phyloP scores from a whole-genome alignment of 78 protist species.

The Tieghemostelium lacteum region DNA sequence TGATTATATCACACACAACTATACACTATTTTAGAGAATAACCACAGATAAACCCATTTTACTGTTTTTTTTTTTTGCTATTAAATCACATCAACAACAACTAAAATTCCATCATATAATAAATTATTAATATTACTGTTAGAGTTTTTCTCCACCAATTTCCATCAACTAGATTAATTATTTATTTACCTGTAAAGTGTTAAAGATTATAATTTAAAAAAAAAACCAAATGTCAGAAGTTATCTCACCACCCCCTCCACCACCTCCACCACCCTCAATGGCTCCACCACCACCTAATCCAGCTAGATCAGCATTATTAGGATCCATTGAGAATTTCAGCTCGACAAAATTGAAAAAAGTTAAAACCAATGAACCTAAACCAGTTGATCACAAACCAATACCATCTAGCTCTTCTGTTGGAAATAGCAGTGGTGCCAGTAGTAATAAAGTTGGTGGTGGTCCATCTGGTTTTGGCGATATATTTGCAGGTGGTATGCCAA shows the following conservation, averaged over 20 bases:
- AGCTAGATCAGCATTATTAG: conserved; percentile 29
- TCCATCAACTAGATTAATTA: background rate
- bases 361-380: conserved; percentile 33
- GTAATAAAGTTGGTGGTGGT: conserved; percentile 24
- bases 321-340: conserved; percentile 44
- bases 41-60: too few species aligned
- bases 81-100: too few species aligned
- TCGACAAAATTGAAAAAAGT: conserved; percentile 53
- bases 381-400: background rate
- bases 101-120: too few species aligned
- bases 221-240: conserved; percentile 31
- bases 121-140: too few species aligned
- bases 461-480: conserved; percentile 74
- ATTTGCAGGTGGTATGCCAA: conserved; percentile 77
- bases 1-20: too few species aligned
- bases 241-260: conserved; percentile 20
- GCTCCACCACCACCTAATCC: conserved; percentile 64
- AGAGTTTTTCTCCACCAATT: too few species aligned
- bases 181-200: background rate
- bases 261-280: conserved; percentile 66
- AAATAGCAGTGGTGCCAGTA: background rate
- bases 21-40: too few species aligned
- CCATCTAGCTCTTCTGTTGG: background rate
- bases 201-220: background rate
- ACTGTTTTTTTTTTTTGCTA: background rate